Evolutionary conservation across 768 basidiomycete genomes (phyloP).

Genomic region (Kwoniella sp.): DNA sequence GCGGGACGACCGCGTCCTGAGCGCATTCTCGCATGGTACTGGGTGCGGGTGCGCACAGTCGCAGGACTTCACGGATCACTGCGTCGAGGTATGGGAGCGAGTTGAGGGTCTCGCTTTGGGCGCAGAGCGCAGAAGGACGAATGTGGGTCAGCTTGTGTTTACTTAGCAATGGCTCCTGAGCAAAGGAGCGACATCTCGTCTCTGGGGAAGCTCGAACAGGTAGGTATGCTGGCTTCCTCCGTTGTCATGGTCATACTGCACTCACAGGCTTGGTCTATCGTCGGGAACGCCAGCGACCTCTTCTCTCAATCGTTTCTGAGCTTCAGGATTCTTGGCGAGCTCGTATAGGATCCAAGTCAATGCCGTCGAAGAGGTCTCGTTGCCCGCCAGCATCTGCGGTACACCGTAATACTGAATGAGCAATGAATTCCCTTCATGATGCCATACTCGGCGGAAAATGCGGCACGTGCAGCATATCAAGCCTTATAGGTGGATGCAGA

Average conservation of each 20-base stretch:
- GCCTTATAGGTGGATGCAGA: too few relatives aligned
- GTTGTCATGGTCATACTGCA: not conserved
- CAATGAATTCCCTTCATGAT: too few relatives aligned
- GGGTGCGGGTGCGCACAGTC: conserved; percentile 47
- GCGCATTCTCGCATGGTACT: conserved; percentile 41
- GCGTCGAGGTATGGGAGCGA: conserved; percentile 72
- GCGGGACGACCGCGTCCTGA: conserved; percentile 39
- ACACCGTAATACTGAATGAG: not conserved
- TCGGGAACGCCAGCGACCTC: conserved; percentile 63
- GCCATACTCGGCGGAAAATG: too few relatives aligned
- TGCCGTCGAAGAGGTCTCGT: conserved; percentile 80
- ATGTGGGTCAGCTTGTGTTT: too few relatives aligned
- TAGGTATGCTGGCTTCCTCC: not conserved
- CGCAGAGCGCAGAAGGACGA: too few relatives aligned
- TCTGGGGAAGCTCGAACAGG: too few relatives aligned
- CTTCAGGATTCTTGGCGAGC: conserved; percentile 67
- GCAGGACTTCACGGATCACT: conserved; percentile 59
- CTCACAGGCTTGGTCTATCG: conserved; percentile 53
- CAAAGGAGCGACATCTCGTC: not conserved
- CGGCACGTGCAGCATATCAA: too few relatives aligned
- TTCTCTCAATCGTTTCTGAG: conserved; percentile 71
- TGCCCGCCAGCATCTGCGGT: conserved; percentile 61
- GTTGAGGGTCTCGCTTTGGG: conserved; percentile 18
- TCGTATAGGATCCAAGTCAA: conserved; percentile 82
- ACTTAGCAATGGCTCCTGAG: not conserved